Evolutionary conservation across 306 rosid species (phyloP).

Genomic region (Sechiopsis laciniata): DNA sequence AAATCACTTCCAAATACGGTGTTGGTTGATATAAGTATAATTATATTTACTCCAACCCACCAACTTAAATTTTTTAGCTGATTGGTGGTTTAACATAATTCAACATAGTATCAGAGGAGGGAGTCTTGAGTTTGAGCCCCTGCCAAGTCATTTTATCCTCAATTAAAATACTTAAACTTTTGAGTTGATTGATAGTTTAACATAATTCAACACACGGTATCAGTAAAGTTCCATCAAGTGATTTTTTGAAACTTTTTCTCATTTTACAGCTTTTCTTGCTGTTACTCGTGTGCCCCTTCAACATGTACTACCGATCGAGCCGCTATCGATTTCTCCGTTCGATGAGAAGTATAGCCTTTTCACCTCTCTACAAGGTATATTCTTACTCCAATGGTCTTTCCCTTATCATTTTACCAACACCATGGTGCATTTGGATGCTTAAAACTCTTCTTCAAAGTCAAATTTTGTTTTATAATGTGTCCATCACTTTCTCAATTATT

Average conservation of each 20-base stretch:
- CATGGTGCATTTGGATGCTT: constrained; percentile 2
- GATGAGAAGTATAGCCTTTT: constrained; percentile 73
- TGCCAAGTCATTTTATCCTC: too few relatives aligned
- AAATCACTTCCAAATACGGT: too few relatives aligned
- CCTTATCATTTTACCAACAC: background rate
- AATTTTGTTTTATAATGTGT: background rate
- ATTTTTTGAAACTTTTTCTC: constrained; percentile 16
- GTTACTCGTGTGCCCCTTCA: constrained; percentile 69
- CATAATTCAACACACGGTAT: too few relatives aligned
- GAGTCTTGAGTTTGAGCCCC: too few relatives aligned
- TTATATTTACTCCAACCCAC: too few relatives aligned
- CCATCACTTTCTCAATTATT: background rate
- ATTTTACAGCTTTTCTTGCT: constrained; percentile 55
- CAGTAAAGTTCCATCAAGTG: background rate
- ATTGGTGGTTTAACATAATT: too few relatives aligned
- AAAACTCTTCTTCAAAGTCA: constrained; percentile 21
- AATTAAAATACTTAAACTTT: too few relatives aligned
- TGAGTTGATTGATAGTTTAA: too few relatives aligned
- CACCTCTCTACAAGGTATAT: constrained; percentile 90
- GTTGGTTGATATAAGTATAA: too few relatives aligned
- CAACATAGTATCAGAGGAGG: too few relatives aligned
- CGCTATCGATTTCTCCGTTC: constrained; percentile 69
- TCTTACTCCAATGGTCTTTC: background rate
- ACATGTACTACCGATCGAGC: constrained; percentile 68
- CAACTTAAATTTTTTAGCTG: too few relatives aligned